Evolutionary conservation across 371 early-diverging fungal genomes (phyloP), one percentile per base, ranked within the genome.

Genomic region (Haplosporangium sp.): DNA sequence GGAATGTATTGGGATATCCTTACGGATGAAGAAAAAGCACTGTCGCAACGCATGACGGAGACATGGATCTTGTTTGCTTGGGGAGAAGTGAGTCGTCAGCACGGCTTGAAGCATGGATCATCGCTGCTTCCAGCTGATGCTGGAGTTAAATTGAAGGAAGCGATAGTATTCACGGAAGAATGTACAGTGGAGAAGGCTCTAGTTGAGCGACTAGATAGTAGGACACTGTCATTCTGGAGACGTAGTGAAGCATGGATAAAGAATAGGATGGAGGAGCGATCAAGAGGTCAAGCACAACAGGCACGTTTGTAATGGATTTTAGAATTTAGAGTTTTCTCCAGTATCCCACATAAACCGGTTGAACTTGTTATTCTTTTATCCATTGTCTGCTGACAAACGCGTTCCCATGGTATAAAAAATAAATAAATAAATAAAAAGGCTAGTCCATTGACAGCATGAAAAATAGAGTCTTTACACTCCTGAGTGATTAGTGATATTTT

Each of bases 41-140:
- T 79, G 65, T 74, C 71, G 27, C 47, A 27, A 45, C 55, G 64
- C 15, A 15, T 71, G 65, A 70, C 68, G 74, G 65, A 63, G n/a
- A 40, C 58, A 3, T 79, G 81, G 81, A 68, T 79, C 61, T 4
- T 71, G 65, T 79, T 79, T 71, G 81, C 81, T 6, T 82, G 82
- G 82, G 76, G 76, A 1, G 69, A 72, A 60, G 65, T 72, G 27
- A 68, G 69, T 27, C 71, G 72, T 38, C 65, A 65, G 38, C 61
- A 71, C 39, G 66, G 71, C 1, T 44, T 77, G 56, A 69, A 58
- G 20, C 52, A 73, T 19, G 78, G 78, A n/a, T 20, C 52, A 7
- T 77, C 78, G 8, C 34, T 74, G 11, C 42, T 79, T 63, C 82
- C 82, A 11, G 58, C 76, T 6, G 82, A 71, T 59, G 72, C 72